phyloP scores from a whole-genome alignment of 2,329 filamentous ascomycete genomes.

The Talaromyces pinophilus region DNA sequence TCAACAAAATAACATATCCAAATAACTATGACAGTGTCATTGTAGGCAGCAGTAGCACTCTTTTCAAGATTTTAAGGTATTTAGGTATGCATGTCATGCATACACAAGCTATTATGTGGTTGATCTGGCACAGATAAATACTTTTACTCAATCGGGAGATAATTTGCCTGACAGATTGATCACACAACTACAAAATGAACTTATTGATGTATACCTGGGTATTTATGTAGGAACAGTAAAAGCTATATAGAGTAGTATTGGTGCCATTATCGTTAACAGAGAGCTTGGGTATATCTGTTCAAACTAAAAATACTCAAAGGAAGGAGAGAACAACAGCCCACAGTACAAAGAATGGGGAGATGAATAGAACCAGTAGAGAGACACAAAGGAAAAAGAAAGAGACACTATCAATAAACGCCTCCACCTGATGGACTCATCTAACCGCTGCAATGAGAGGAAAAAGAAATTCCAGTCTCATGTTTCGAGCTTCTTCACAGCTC shows the following conservation, averaged over 20 bases:
- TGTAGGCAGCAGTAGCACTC: neutral
- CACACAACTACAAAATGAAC: neutral
- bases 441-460: neutral
- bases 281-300: constrained; percentile 20
- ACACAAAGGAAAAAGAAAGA: constrained; percentile 6
- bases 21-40: neutral
- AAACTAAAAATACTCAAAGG: constrained; percentile 15
- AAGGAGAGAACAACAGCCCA: constrained; percentile 16
- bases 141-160: neutral
- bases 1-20: neutral
- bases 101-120: neutral
- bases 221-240: neutral
- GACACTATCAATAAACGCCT: constrained; percentile 16
- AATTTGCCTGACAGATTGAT: neutral
- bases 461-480: constrained; percentile 6
- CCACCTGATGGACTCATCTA: constrained; percentile 6
- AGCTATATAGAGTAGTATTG: neutral
- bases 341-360: neutral
- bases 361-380: neutral
- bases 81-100: neutral
- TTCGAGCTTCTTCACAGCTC: neutral
- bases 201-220: neutral
- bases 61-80: neutral
- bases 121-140: too few species aligned
- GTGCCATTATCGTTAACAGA: constrained; percentile 21